Percentiles rank a stretch among this genome's conserved stretches.
These are phyloP conservation scores for Musa schizocarpa DNA, from an alignment of 176 grass and related monocot genomes.

Conservation along the genomic window DNA sequence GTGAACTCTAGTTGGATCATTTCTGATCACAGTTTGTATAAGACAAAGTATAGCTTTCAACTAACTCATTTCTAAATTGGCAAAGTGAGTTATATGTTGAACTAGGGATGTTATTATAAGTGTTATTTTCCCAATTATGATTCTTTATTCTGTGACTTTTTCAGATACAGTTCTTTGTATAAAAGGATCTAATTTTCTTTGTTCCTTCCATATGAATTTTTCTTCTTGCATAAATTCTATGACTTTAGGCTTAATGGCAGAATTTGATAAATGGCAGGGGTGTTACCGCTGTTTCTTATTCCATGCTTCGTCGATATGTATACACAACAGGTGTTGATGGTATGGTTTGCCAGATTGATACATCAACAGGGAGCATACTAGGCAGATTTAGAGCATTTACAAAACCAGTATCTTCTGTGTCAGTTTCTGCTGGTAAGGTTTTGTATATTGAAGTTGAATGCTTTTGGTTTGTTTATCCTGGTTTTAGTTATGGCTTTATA, in stretches of 20 bases:
- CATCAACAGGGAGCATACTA: slow-evolving; percentile 35
- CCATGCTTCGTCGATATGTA: slow-evolving; percentile 31
- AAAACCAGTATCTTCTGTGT: slow-evolving; percentile 71
- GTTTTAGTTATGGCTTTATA: neutral
- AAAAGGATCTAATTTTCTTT: neutral
- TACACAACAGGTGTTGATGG: slow-evolving; percentile 81
- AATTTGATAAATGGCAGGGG: slow-evolving; percentile 37
- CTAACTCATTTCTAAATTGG: neutral
- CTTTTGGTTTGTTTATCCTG: neutral
- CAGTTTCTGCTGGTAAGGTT: slow-evolving; percentile 74
- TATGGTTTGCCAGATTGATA: slow-evolving; percentile 84
- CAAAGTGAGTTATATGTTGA: neutral
- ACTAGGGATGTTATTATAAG: neutral
- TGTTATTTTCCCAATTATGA: no score
- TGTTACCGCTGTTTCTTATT: slow-evolving; percentile 63
- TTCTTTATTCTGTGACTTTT: neutral
- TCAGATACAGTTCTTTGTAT: neutral
- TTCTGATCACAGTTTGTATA: neutral
- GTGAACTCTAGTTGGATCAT: neutral
- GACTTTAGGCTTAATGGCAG: no score
- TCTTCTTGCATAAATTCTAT: neutral
- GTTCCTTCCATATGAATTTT: neutral
- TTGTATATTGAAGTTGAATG: neutral
- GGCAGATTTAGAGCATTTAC: slow-evolving; percentile 58
- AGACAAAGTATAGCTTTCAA: neutral